Base-by-base conservation (phyloP, 441 rosid genomes). In the Kokia cookei region DNA sequence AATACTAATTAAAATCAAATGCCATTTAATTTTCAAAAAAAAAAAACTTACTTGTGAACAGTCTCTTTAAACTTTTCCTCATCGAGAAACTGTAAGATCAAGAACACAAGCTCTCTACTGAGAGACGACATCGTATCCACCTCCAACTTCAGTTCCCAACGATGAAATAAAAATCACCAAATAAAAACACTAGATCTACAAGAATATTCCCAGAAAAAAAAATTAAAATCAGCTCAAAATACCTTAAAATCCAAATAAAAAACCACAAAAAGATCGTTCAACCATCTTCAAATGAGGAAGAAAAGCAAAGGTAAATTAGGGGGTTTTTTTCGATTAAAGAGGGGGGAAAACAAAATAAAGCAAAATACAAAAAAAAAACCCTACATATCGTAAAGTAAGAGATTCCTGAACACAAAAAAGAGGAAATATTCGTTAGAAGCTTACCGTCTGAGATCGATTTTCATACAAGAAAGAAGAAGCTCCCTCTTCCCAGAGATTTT, bases 21-120 rank as follows among this genome's bases (percentile, higher is more conserved):
- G 22, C 15, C 42, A 35, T 10, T 51, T 51, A 1, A 4, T 5
- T 68, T 64, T 40, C 11, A 15, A 43, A 43, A 43, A 43, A 71
- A 2, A 17, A 48, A 35, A 57, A 13, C 94, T 82, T 77, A 93
- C 99, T 86, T 95, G 84, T 95, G 96, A 85, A 95, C 99, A 85
- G 99, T 95, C 86, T 95, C 99, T 78, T 89, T 93, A 83, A 95
- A 95, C 86, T 95, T 95, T 79, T 95, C 99, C 85, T 95, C 99
- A 76, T 94, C 99, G 8, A 94, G 90, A 82, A 94, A 94, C 91
- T 94, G 98, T 86, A 94, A 82, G 83, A 94, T 94, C 91, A 94
- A 79, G 88, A 94, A 94, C 76, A 94, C 99, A n/a, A 94, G 96
- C 92, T 94, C 99, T 85, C 99, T 87, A 82, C 99, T 94, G 75